These are phyloP conservation scores for Andalucia godoyi DNA, from an alignment of 78 protist genomes.

Conservation along the genomic window DNA sequence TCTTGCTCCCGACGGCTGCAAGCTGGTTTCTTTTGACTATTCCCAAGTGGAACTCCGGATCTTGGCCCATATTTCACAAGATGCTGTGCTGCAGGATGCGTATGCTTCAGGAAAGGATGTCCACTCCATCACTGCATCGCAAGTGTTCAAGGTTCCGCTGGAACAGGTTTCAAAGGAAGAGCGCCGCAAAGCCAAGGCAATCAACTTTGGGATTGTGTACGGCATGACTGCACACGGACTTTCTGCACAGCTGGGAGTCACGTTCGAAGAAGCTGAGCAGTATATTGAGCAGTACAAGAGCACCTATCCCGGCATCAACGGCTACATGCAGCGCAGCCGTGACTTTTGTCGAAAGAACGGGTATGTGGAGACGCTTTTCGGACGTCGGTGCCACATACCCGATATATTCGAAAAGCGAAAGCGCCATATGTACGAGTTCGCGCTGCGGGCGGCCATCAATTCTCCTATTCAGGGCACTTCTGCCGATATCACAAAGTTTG, in stretches of 20 bases:
- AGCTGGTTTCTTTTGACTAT: background rate
- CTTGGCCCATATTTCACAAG: background rate
- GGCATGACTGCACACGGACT: constrained; percentile 2
- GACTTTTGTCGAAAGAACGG: background rate
- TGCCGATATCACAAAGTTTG: constrained; percentile 14
- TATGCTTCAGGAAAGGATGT: background rate
- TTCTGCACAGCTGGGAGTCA: background rate
- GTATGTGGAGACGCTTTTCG: constrained; percentile 19
- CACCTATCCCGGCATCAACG: background rate
- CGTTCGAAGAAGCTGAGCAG: constrained; percentile 2
- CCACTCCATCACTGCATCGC: background rate
- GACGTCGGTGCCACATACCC: constrained; percentile 1
- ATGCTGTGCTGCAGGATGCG: background rate
- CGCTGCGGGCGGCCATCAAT: constrained; percentile 19
- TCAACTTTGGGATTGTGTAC: constrained; percentile 19
- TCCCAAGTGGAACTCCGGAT: constrained; percentile 4
- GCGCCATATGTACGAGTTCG: background rate
- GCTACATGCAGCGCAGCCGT: background rate
- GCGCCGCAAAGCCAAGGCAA: constrained; percentile 19
- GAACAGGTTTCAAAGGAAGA: constrained; percentile 4
- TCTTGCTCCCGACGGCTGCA: background rate
- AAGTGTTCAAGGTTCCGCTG: background rate
- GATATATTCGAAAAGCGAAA: background rate
- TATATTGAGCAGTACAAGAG: background rate
- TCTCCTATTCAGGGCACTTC: constrained; percentile 22